Evolutionary conservation across 176 grass and related monocot genomes (phyloP), one percentile per base, ranked within the genome.

Genomic region (Cenchrus americanus): DNA sequence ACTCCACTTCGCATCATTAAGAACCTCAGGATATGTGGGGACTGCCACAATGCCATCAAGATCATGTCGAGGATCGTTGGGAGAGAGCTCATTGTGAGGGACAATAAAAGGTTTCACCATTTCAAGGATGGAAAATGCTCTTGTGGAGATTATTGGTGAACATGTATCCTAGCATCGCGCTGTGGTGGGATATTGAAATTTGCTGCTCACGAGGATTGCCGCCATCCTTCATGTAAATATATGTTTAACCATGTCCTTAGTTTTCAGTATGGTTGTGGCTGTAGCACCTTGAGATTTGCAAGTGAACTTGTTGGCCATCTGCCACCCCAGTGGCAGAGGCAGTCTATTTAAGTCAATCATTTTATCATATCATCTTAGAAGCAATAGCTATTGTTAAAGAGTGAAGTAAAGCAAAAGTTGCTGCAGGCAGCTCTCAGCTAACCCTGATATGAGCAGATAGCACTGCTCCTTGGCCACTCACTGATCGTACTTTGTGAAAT

Each of bases 21-120:
- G 67, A 70, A 70, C 67, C 67, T 70, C 19, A 70, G 67, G 67
- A 70, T 70, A 6, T 70, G 67, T 1, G 67, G 67, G 21, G 67
- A 70, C 42, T 70, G 67, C 21, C 67, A 70, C 11, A 70, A 46
- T 23, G 67, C 67, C 21, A 47, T 47, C 67, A 70, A 70, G 42
- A 70, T 70, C n/a, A 69, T 46, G 66, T 69, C 66, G 9, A 69
- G 66, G 41, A 46, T 44, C 4, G 66, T 69, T 22, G 66, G 66
- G 66, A 44, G 66, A 69, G 66, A 69, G 66, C 66, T 69, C 66
- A 70, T 70, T 70, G 67, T 70, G 10, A 70, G 67, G 21, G 67
- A 70, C 21, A 70, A 70, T 8, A 70, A 70, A 41, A 70, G 67
- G 67, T 70, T 70, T 34, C 67, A 70, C 21, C 67, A 70, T 70